Percentiles rank a stretch among this genome's conserved stretches.
phyloP scores from a whole-genome alignment of 805 yeast species.

The Metschnikowia drakensbergensis region DNA sequence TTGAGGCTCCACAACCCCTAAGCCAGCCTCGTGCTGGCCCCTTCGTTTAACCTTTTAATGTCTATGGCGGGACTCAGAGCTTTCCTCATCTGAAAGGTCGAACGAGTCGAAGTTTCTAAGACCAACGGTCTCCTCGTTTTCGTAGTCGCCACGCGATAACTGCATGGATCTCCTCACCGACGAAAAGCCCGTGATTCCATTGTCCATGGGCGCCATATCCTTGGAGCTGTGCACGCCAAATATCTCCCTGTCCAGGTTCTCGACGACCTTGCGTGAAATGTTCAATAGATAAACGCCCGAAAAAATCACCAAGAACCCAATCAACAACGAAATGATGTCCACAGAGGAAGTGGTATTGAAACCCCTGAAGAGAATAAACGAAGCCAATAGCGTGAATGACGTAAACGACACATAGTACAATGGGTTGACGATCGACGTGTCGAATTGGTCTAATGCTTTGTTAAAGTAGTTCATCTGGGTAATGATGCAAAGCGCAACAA shows the following conservation, averaged over 20 bases:
- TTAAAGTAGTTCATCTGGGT: slow-evolving; percentile 94
- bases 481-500: slow-evolving; percentile 75
- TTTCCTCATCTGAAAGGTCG: slow-evolving; percentile 46
- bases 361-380: slow-evolving; percentile 80
- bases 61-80: slow-evolving; percentile 14
- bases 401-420: slow-evolving; percentile 88
- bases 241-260: slow-evolving; percentile 51
- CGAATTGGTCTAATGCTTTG: slow-evolving; percentile 90
- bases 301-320: slow-evolving; percentile 84
- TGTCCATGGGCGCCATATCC: slow-evolving; percentile 68
- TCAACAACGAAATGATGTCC: slow-evolving; percentile 73
- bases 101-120: slow-evolving; percentile 61
- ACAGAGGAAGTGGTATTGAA: slow-evolving; percentile 80
- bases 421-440: slow-evolving; percentile 88
- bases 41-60: slow-evolving; percentile 4
- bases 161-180: slow-evolving; percentile 78
- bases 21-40: neutral
- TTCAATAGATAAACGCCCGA: slow-evolving; percentile 82
- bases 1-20: no score
- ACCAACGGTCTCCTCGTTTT: slow-evolving; percentile 47
- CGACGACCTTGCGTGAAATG: slow-evolving; percentile 64
- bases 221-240: slow-evolving; percentile 52
- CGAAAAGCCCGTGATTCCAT: slow-evolving; percentile 68
- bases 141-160: slow-evolving; percentile 42
- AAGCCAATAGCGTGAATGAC: slow-evolving; percentile 80